Conservation (phyloP, 768 basidiomycete genomes). For the Tricholoma saponaceum region DNA sequence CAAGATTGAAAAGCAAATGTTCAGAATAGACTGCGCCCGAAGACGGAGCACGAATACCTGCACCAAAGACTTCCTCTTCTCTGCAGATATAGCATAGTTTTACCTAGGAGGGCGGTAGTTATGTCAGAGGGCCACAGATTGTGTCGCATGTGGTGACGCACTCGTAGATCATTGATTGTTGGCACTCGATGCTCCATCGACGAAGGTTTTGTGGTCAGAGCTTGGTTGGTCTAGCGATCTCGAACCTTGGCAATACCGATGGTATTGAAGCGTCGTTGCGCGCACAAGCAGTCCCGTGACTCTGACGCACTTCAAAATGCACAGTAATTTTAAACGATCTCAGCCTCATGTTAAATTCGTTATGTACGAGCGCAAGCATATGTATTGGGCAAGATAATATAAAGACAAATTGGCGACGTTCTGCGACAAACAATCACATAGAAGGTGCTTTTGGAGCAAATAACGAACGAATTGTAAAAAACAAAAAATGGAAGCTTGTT, state of each 20-base stretch:
- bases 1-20: neutral
- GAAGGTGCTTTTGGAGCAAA: neutral
- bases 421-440: constrained; percentile 5
- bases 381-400: neutral
- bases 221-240: neutral
- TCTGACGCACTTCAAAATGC: too few relatives aligned
- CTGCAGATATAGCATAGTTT: constrained; percentile 81
- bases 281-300: too few relatives aligned
- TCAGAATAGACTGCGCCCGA: neutral
- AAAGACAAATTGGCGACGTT: constrained; percentile 4
- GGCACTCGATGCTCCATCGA: constrained; percentile 13
- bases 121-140: neutral
- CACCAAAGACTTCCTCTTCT: constrained; percentile 60
- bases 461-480: neutral
- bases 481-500: constrained; percentile 11
- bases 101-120: constrained; percentile 32
- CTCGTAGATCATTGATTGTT: constrained; percentile 25
- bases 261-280: too few relatives aligned
- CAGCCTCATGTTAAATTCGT: too few relatives aligned
- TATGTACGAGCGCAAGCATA: neutral
- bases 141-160: constrained; percentile 8
- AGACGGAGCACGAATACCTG: constrained; percentile 24
- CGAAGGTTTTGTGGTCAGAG: neutral
- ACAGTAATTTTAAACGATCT: too few relatives aligned
- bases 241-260: too few relatives aligned